Conservation (phyloP, 202 grass and related monocot species). For the Thinopyrum obtusiflorum region DNA sequence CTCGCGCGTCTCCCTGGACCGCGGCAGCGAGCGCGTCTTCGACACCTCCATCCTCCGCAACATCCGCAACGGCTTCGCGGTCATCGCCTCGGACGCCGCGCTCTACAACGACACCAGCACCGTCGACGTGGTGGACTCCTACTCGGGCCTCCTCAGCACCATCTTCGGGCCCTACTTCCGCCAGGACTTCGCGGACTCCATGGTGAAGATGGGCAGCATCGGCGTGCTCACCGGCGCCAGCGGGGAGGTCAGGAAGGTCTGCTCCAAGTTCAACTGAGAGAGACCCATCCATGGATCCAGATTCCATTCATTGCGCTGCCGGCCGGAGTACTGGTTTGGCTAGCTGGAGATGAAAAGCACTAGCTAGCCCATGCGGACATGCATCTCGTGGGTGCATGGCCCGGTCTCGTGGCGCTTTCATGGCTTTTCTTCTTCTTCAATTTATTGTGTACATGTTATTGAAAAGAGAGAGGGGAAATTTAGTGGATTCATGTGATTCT, state of each 20-base stretch:
- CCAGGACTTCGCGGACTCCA: slow-evolving; percentile 69
- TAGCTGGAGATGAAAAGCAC: not conserved
- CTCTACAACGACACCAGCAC: slow-evolving; percentile 72
- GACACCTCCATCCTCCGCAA: slow-evolving; percentile 80
- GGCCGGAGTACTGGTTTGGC: not conserved
- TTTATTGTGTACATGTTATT: slow-evolving; percentile 31
- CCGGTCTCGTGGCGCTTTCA: slow-evolving; percentile 14
- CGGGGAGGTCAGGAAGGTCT: slow-evolving; percentile 74
- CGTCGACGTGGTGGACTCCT: slow-evolving; percentile 76
- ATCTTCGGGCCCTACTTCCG: slow-evolving; percentile 66
- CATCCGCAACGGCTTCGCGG: slow-evolving; percentile 72
- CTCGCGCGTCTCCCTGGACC: slow-evolving; percentile 64
- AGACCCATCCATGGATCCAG: not conserved
- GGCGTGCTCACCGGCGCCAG: slow-evolving; percentile 47
- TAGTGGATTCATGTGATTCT: not conserved
- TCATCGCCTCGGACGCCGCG: slow-evolving; percentile 70
- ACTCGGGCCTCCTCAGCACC: slow-evolving; percentile 45
- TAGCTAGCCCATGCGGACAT: not conserved
- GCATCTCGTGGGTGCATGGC: slow-evolving; percentile 5
- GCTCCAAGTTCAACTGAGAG: slow-evolving; percentile 80
- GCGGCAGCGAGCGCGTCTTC: slow-evolving; percentile 61
- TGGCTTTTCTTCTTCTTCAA: not conserved
- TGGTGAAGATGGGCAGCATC: slow-evolving; percentile 72
- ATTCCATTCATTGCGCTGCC: slow-evolving; percentile 23
- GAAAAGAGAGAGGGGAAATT: not conserved